A percentile compares a stretch with the other conserved stretches of the same genome.
phyloP scores from a whole-genome alignment of 495 filamentous ascomycete species.

The Corynascus novoguineensis region DNA sequence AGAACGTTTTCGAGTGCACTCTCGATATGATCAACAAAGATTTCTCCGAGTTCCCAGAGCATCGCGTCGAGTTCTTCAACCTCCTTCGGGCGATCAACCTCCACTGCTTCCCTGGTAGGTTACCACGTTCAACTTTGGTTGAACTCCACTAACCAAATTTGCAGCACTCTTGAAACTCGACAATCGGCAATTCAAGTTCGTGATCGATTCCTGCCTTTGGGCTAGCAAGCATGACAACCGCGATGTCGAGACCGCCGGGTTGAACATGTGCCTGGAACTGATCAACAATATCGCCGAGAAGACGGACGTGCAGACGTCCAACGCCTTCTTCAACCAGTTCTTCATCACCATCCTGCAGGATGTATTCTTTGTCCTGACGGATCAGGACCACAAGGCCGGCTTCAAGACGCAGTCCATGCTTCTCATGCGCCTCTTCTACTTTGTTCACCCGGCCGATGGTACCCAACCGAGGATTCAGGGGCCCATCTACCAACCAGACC shows the following conservation, averaged over 20 bases:
- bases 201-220: slow-evolving; percentile 99
- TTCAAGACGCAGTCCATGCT: slow-evolving; percentile 96
- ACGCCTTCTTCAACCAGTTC: slow-evolving; percentile 95
- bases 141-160: not conserved
- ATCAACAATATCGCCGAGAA: slow-evolving; percentile 94
- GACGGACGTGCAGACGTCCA: slow-evolving; percentile 76
- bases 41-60: slow-evolving; percentile 97
- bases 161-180: slow-evolving; percentile 83
- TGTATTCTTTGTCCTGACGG: slow-evolving; percentile 96
- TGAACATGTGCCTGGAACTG: slow-evolving; percentile 97
- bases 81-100: slow-evolving; percentile 91
- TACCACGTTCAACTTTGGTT: not conserved
- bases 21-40: slow-evolving; percentile 99
- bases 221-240: slow-evolving; percentile 99
- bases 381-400: slow-evolving; percentile 96
- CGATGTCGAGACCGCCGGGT: slow-evolving; percentile 93
- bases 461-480: slow-evolving; percentile 77
- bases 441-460: slow-evolving; percentile 60
- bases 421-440: slow-evolving; percentile 92
- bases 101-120: slow-evolving; percentile 72
- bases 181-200: slow-evolving; percentile 94
- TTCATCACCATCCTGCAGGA: slow-evolving; percentile 93
- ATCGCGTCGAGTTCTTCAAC: slow-evolving; percentile 97
- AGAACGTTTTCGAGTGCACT: slow-evolving; percentile 97
- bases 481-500: slow-evolving; percentile 77